phyloP scores from a whole-genome alignment of 2,329 filamentous ascomycete species.

The Beauveria caledonica region DNA sequence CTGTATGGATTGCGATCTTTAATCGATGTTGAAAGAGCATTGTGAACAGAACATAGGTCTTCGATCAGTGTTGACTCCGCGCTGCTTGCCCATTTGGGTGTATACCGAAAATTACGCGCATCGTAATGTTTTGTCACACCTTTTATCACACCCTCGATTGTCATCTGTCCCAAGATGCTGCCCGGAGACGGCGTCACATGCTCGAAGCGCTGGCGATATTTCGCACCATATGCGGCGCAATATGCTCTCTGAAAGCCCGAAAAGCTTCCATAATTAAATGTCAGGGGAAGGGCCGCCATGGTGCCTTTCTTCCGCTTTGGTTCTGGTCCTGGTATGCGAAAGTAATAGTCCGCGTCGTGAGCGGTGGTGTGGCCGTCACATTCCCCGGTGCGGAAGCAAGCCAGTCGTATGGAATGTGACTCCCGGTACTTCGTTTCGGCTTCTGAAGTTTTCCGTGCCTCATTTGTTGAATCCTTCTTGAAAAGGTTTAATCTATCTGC shows the following conservation, averaged over 20 bases:
- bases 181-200: rapidly evolving
- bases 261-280: not conserved
- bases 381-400: not conserved
- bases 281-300: too few relatives aligned
- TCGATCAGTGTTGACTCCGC: not conserved
- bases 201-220: not conserved
- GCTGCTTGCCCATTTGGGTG: not conserved
- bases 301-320: not conserved
- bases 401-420: not conserved
- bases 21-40: rapidly evolving
- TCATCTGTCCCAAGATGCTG: not conserved
- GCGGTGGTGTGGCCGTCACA: not conserved
- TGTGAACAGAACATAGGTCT: not conserved
- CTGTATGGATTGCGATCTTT: not conserved
- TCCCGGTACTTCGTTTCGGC: not conserved
- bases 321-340: not conserved
- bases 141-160: not conserved
- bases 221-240: not conserved
- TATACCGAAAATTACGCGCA: not conserved
- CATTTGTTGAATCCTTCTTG: rapidly evolving
- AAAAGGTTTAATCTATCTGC: not conserved
- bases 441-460: not conserved
- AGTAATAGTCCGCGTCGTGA: not conserved
- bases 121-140: not conserved
- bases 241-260: not conserved